Percentiles rank a stretch among this genome's conserved stretches.
These are phyloP conservation scores for Pichia kudriavzevii DNA, from an alignment of 1,139 yeast genomes.

Conservation along the genomic window DNA sequence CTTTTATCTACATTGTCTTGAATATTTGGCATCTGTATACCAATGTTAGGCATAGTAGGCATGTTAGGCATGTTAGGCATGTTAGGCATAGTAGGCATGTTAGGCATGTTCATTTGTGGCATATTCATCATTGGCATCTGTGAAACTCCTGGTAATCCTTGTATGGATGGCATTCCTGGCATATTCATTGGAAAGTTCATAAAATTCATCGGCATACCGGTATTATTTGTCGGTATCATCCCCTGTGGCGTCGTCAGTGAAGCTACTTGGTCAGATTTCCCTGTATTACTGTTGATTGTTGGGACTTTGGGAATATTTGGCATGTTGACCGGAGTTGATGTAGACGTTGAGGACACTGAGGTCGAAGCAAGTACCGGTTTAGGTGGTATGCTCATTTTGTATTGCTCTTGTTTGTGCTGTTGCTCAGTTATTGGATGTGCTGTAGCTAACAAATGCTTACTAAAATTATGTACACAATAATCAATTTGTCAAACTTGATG, in stretches of 20 bases:
- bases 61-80: background rate
- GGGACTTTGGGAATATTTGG: background rate
- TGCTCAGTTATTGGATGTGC: too few species aligned
- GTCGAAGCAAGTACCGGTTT: background rate
- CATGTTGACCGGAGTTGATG: background rate
- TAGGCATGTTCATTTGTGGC: slow-evolving; percentile 2
- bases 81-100: slow-evolving; percentile 7
- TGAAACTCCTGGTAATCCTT: background rate
- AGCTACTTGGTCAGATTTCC: too few species aligned
- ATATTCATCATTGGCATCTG: slow-evolving; percentile 4
- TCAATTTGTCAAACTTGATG: too few species aligned
- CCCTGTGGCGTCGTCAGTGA: too few species aligned
- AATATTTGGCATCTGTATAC: background rate
- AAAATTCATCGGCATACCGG: slow-evolving; percentile 2
- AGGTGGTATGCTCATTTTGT: slow-evolving; percentile 7
- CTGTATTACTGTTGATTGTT: background rate
- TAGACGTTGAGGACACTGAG: background rate
- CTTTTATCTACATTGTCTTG: background rate
- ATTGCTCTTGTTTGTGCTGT: too few species aligned
- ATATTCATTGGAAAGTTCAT: background rate
- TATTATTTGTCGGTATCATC: slow-evolving; percentile 1
- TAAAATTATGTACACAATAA: too few species aligned
- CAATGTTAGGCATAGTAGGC: background rate
- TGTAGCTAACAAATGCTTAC: too few species aligned
- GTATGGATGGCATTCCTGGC: background rate